Evolutionary conservation across 2,329 filamentous ascomycete genomes (phyloP).

Genomic region (Incumbomyces lentus): DNA sequence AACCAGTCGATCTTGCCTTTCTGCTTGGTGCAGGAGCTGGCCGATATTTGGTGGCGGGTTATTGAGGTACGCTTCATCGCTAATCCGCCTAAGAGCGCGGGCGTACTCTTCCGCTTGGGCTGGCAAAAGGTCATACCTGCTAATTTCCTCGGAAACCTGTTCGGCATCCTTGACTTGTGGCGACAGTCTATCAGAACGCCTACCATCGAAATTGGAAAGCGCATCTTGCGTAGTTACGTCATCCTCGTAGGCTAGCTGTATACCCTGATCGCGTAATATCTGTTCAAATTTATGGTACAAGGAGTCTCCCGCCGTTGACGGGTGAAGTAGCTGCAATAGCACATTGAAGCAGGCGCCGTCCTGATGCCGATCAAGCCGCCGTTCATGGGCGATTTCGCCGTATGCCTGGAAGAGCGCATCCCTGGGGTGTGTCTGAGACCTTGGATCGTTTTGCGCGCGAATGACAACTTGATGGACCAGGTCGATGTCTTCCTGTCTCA

Average conservation of each 20-base stretch:
- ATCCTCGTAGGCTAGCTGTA: slow-evolving; percentile 5
- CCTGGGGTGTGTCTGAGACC: not conserved
- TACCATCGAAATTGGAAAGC: not conserved
- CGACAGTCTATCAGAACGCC: not conserved
- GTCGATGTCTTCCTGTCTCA: slow-evolving; percentile 5
- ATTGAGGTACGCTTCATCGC: not conserved
- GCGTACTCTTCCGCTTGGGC: too few species aligned
- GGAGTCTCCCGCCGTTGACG: slow-evolving; percentile 2
- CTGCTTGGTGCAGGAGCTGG: not conserved
- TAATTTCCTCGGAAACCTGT: not conserved
- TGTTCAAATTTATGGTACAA: slow-evolving; percentile 7
- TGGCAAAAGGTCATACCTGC: too few species aligned
- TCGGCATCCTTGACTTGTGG: not conserved
- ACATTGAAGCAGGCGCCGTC: slow-evolving; percentile 6
- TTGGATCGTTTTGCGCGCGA: slow-evolving; percentile 6
- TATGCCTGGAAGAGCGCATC: slow-evolving; percentile 6
- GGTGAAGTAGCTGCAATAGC: slow-evolving; percentile 1
- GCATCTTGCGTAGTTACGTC: slow-evolving; percentile 5
- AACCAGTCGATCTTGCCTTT: not conserved
- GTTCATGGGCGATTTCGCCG: slow-evolving; percentile 6
- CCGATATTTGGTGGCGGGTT: not conserved
- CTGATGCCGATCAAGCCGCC: slow-evolving; percentile 3
- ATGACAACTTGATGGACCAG: slow-evolving; percentile 6
- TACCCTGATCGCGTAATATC: slow-evolving; percentile 3
- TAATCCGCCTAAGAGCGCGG: too few species aligned